Evolutionary conservation across 2,329 filamentous ascomycete species (phyloP).

Genomic region (Aureobasidium sp.): DNA sequence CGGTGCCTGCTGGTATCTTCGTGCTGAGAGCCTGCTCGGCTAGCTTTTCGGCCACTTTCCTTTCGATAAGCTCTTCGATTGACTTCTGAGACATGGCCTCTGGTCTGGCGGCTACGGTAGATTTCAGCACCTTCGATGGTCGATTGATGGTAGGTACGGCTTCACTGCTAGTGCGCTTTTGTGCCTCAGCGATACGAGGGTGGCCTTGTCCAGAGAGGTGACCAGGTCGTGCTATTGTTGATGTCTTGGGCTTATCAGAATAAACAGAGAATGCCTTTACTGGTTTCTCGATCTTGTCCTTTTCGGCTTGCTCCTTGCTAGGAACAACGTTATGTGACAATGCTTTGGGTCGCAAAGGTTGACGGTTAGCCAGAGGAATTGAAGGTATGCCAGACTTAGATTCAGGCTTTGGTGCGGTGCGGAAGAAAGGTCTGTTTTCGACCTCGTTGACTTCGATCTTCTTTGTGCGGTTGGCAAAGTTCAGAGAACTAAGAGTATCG

Average conservation of each 20-base stretch:
- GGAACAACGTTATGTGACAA: constrained; percentile 65
- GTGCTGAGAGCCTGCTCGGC: constrained; percentile 62
- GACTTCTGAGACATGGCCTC: constrained; percentile 47
- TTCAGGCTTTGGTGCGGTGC: constrained; percentile 24
- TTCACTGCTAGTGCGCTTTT: constrained; percentile 38
- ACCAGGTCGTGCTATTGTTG: not conserved
- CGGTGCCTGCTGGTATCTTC: constrained; percentile 34
- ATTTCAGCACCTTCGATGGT: constrained; percentile 32
- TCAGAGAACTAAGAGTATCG: constrained; percentile 86
- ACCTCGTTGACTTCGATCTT: constrained; percentile 93
- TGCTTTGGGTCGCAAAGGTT: constrained; percentile 70
- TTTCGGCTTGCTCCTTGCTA: constrained; percentile 40
- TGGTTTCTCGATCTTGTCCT: constrained; percentile 55
- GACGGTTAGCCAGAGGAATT: constrained; percentile 45
- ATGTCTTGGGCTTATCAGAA: constrained; percentile 58
- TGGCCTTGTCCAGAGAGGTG: constrained; percentile 13
- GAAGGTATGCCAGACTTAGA: constrained; percentile 28
- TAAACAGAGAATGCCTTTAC: constrained; percentile 82
- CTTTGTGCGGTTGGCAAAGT: constrained; percentile 91
- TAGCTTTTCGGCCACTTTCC: constrained; percentile 81
- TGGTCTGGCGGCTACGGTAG: constrained; percentile 27
- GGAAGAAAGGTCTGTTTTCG: constrained; percentile 85
- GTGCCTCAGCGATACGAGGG: constrained; percentile 25
- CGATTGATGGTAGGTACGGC: constrained; percentile 29
- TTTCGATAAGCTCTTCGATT: constrained; percentile 87